Conservation (phyloP, 179 eudicot genomes). For the Amaranthus tricolor region DNA sequence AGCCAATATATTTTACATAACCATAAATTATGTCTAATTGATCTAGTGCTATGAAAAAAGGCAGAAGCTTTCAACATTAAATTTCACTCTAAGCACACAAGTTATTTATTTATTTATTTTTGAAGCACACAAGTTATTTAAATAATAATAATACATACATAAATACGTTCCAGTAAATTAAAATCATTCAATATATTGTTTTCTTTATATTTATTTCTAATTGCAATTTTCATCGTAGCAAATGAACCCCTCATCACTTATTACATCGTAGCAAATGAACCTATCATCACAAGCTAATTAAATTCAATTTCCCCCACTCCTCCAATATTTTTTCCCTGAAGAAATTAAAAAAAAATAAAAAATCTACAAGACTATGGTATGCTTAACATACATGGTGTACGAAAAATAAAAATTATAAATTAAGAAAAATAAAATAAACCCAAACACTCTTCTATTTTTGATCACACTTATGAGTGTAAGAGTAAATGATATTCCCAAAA, state of each 20-base stretch:
- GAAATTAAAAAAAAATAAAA: background rate
- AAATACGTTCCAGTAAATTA: too few relatives aligned
- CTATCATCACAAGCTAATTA: slow-evolving; percentile 3
- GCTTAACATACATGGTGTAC: slow-evolving; percentile 17
- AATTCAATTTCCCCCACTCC: background rate
- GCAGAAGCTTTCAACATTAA: too few relatives aligned
- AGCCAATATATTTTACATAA: too few relatives aligned
- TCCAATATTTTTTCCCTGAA: slow-evolving; percentile 1
- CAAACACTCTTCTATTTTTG: slow-evolving; percentile 1
- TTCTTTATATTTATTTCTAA: slow-evolving; percentile 3
- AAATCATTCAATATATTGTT: background rate
- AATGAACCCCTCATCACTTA: slow-evolving; percentile 1
- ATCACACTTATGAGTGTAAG: slow-evolving; percentile 18
- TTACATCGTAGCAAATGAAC: background rate
- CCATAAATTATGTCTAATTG: too few relatives aligned
- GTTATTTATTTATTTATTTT: too few relatives aligned
- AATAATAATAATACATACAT: too few relatives aligned
- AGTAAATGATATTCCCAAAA: slow-evolving; percentile 3
- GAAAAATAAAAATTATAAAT: background rate
- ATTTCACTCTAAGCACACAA: too few relatives aligned
- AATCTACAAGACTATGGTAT: slow-evolving; percentile 14
- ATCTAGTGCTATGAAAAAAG: too few relatives aligned
- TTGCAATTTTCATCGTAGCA: background rate
- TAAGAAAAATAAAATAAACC: slow-evolving; percentile 5
- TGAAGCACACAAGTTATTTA: too few relatives aligned